These are phyloP conservation scores for Blastobotrys ciferrii DNA, from an alignment of 1,139 yeast genomes.

Conservation along the genomic window DNA sequence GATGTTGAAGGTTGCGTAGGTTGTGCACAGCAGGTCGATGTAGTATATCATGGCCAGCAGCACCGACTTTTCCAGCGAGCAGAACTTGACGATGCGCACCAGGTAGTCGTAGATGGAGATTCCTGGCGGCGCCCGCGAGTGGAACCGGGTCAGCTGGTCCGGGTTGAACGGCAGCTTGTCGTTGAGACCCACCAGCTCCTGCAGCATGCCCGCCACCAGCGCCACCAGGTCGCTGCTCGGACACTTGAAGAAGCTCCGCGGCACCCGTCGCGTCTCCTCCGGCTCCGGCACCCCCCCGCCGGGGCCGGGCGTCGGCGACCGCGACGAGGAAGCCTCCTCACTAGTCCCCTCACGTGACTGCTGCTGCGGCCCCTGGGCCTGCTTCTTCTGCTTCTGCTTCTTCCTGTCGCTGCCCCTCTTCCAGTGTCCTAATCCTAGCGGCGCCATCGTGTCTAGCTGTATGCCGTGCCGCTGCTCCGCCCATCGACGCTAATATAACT, in stretches of 20 bases:
- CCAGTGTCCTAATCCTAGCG: constrained; percentile 8
- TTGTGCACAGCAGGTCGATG: constrained; percentile 77
- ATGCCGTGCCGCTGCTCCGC: background rate
- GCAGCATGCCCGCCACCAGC: constrained; percentile 76
- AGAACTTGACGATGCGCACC: constrained; percentile 74
- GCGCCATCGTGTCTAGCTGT: background rate
- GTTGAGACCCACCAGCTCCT: constrained; percentile 65
- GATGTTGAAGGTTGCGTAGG: constrained; percentile 76
- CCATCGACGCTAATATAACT: too few relatives aligned
- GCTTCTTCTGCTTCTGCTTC: constrained; percentile 2
- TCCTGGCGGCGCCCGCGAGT: constrained; percentile 86
- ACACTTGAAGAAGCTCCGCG: constrained; percentile 62
- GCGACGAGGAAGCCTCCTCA: background rate
- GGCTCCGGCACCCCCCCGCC: background rate
- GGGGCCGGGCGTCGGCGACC: background rate
- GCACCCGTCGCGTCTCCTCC: constrained; percentile 38
- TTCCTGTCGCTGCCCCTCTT: background rate
- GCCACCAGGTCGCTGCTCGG: constrained; percentile 66
- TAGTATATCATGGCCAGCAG: constrained; percentile 79
- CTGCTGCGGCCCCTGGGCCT: background rate
- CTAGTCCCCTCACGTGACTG: background rate
- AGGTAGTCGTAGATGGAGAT: constrained; percentile 80
- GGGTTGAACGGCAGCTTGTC: constrained; percentile 50
- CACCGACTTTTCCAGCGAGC: constrained; percentile 80
- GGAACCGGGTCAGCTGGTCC: constrained; percentile 73